phyloP scores from a whole-genome alignment of 148 eudicot genomes.

The Rheum nobile region DNA sequence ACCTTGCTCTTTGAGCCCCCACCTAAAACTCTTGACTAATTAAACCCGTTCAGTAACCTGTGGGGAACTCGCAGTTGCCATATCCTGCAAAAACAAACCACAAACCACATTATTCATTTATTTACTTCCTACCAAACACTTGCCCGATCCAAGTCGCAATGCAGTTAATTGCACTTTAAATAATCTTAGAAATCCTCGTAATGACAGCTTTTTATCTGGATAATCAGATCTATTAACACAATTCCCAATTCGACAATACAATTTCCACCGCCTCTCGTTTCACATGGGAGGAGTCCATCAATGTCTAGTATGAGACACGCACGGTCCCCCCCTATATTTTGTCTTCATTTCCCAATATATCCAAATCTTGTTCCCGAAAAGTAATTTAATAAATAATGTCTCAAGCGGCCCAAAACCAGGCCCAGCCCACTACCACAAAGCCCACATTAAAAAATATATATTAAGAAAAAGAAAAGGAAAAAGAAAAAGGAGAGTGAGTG shows the following conservation, averaged over 20 bases:
- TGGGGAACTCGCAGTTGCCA: conserved; percentile 58
- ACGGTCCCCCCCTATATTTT: background rate
- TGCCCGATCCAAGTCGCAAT: too few species aligned
- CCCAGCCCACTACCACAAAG: background rate
- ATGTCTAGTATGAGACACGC: background rate
- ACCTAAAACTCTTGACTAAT: background rate
- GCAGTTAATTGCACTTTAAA: background rate
- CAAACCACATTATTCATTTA: background rate
- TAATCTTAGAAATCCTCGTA: background rate
- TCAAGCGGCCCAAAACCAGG: background rate
- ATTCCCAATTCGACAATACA: background rate
- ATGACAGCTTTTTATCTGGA: background rate
- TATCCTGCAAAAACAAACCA: conserved; percentile 31
- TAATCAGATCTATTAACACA: conserved; percentile 1
- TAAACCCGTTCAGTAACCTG: conserved; percentile 20
- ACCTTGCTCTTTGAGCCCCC: background rate
- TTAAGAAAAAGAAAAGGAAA: background rate
- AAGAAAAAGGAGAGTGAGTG: background rate
- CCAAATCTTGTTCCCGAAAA: background rate
- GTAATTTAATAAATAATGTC: background rate
- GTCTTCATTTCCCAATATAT: background rate
- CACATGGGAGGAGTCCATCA: background rate
- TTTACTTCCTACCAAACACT: background rate
- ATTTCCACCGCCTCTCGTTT: background rate
- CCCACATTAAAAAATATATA: background rate